Conservation (phyloP, 1,284 basidiomycete genomes). For the Ganoderma boninense region DNA sequence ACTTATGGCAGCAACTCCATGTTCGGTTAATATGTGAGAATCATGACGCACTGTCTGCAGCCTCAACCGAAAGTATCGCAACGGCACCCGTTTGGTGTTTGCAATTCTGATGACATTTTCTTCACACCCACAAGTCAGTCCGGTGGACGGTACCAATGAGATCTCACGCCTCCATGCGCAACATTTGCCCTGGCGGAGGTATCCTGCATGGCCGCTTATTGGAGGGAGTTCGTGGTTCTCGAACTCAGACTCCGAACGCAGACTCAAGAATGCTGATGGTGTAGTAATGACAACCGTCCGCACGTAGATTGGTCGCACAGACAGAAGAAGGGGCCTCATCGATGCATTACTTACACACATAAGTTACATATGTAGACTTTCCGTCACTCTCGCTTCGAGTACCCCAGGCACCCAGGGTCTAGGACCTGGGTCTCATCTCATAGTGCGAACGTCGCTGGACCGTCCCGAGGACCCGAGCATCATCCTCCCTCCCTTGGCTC, state of each 20-base stretch:
- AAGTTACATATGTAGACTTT: neutral
- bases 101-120: conserved; percentile 3
- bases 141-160: neutral
- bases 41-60: too few species aligned
- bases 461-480: neutral
- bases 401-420: neutral
- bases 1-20: too few species aligned
- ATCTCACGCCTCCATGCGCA: conserved; percentile 7
- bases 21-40: neutral
- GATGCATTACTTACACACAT: neutral
- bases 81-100: neutral
- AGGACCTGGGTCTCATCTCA: neutral
- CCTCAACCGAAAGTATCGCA: neutral
- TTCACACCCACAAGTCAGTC: neutral
- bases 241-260: neutral
- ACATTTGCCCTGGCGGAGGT: neutral
- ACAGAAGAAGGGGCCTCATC: neutral
- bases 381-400: neutral
- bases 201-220: neutral
- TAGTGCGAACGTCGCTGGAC: neutral
- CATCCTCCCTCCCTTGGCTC: neutral
- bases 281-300: neutral
- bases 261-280: neutral
- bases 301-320: neutral
- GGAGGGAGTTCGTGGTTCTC: neutral